A percentile compares a stretch with the other conserved stretches of the same genome.
These are phyloP conservation scores for Pythium insidiosum DNA, from an alignment of 352 stramenopile species.

Conservation along the genomic window DNA sequence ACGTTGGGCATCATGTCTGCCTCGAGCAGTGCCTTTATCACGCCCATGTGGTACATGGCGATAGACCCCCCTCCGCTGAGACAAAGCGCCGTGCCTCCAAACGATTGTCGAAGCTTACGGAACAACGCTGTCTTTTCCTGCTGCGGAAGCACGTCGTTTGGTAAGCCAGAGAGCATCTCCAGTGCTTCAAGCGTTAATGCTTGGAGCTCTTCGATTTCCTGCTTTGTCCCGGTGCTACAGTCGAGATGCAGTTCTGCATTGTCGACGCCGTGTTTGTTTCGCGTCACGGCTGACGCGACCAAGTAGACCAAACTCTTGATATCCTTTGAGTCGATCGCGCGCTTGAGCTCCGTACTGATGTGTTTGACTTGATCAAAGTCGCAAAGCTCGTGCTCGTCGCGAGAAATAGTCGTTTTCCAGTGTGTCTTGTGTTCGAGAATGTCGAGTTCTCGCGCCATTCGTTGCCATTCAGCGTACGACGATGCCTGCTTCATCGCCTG, in stretches of 20 bases:
- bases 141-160: slow-evolving; percentile 21
- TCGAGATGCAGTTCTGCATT: slow-evolving; percentile 40
- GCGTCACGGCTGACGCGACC: slow-evolving; percentile 47
- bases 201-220: slow-evolving; percentile 49
- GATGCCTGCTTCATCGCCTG: slow-evolving; percentile 49
- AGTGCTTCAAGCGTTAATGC: slow-evolving; percentile 33
- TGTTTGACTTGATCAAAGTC: slow-evolving; percentile 44
- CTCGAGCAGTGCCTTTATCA: slow-evolving; percentile 86
- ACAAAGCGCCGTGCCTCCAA: slow-evolving; percentile 88
- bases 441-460: slow-evolving; percentile 59
- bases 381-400: slow-evolving; percentile 44
- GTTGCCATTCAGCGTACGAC: slow-evolving; percentile 44
- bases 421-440: slow-evolving; percentile 47
- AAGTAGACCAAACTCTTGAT: slow-evolving; percentile 52
- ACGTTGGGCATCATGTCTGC: slow-evolving; percentile 86
- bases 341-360: slow-evolving; percentile 29
- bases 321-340: slow-evolving; percentile 21
- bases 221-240: slow-evolving; percentile 55
- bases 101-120: slow-evolving; percentile 54
- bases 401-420: slow-evolving; percentile 40
- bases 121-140: slow-evolving; percentile 49
- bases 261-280: slow-evolving; percentile 56
- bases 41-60: slow-evolving; percentile 94
- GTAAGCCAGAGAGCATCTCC: slow-evolving; percentile 24
- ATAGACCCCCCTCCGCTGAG: slow-evolving; percentile 88